A percentile compares a stretch with the other conserved stretches of the same genome.
Conservation (phyloP, 441 rosid genomes). For the Rhodomyrtus psidioides region DNA sequence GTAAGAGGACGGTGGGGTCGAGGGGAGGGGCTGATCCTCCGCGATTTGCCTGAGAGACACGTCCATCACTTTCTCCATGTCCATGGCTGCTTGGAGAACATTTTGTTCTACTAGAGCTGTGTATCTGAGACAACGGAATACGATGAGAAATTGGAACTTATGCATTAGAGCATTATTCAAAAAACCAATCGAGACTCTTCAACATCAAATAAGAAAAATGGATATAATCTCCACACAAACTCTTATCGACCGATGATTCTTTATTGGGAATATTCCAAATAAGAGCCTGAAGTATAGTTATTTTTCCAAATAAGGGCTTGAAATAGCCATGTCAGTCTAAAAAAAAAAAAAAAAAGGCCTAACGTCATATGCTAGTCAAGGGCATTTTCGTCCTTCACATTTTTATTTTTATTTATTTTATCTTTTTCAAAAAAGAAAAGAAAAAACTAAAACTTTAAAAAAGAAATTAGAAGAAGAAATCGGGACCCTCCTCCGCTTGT, state of each 20-base stretch:
- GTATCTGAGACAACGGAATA: constrained; percentile 23
- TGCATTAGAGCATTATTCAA: background rate
- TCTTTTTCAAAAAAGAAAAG: too few relatives aligned
- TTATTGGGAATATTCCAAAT: too few relatives aligned
- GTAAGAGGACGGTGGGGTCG: constrained; percentile 16
- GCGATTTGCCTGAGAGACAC: constrained; percentile 28
- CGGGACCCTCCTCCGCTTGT: too few relatives aligned
- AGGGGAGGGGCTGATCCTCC: constrained; percentile 22
- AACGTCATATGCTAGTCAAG: too few relatives aligned
- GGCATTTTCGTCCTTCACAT: too few relatives aligned
- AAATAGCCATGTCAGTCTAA: too few relatives aligned
- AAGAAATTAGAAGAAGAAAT: too few relatives aligned
- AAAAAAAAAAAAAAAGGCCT: too few relatives aligned
- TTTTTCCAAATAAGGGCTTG: too few relatives aligned
- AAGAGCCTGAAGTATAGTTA: too few relatives aligned
- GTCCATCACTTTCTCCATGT: constrained; percentile 51
- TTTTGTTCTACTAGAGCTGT: constrained; percentile 66
- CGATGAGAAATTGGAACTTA: background rate
- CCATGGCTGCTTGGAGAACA: constrained; percentile 53
- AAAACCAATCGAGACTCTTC: background rate
- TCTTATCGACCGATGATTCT: background rate
- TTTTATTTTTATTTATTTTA: too few relatives aligned
- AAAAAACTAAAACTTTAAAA: too few relatives aligned
- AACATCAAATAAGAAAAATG: background rate
- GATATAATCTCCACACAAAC: background rate